Base-by-base conservation (phyloP, 2,329 filamentous ascomycete genomes). In the Pseudovirgaria hyperparasitica region DNA sequence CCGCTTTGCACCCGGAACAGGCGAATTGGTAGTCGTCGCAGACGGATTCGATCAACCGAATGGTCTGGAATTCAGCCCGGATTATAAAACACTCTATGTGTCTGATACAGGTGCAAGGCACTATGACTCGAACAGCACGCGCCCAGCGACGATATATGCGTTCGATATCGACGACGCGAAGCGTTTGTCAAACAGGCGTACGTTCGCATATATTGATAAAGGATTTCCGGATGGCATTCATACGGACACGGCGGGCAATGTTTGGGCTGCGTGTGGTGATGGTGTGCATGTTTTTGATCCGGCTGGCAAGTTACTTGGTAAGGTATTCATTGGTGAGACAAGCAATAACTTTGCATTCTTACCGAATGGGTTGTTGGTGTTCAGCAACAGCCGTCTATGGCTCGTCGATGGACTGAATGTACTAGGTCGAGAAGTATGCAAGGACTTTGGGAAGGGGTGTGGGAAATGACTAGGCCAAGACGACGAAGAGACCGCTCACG, bases 201-300 rank as follows among this genome's bases (percentile, higher is more conserved):
- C 63, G 0, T 78, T 79, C 39, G 70, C 73, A 0, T 73, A 63
- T 33, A 53, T 58, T 3, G 58, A 65, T 24, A 42, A 56, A 2
- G 65, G 68, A 2, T 52, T 71, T 2, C 70, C 73, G 0, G 74
- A 79, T 35, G 74, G 75, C 6, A 50, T 69, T 33, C 65, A 67
- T 35, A 57, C 59, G 21, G 68, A 72, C 37, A 54, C 52, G 2
- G 37, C 59, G 3, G 68, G 68, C 3, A 71, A 72, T 40, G 60
- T 72, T 2, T 72, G 68, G 46, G 57, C 59, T 15, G 66, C 62
- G 0, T 67, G 63, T 32, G 63, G 62, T 0, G 67, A 71, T 39
- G 67, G 67, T 0, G 48, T 72, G 12, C 58, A 69, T 31, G 56
- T 72, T 6, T 73, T 66, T 64, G 59, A 54, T 30, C 42, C 56